A percentile compares a stretch with the other conserved stretches of the same genome.
Conservation (phyloP, 148 eudicot species). For the Rhododendron henanense region DNA sequence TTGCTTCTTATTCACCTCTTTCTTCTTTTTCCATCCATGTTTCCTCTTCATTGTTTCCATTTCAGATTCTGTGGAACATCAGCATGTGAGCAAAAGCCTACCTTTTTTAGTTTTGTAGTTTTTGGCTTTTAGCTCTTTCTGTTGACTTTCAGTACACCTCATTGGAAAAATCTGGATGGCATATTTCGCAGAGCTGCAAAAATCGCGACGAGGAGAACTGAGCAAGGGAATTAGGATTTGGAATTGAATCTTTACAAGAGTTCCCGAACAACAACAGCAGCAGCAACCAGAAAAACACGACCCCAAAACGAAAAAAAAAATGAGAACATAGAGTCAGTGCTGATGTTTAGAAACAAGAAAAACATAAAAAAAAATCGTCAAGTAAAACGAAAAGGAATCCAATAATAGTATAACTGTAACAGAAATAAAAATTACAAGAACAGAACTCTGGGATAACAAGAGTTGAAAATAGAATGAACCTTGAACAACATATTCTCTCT, state of each 20-base stretch:
- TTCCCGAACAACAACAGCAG: not conserved
- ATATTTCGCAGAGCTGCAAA: not conserved
- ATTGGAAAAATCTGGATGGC: not conserved
- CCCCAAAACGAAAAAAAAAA: not conserved
- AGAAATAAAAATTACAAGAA: not conserved
- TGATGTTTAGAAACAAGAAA: constrained; percentile 8
- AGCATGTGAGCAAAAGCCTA: not conserved
- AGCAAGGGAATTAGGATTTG: not conserved
- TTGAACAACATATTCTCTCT: constrained; percentile 1
- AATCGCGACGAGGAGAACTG: not conserved
- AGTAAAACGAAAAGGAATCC: constrained; percentile 26
- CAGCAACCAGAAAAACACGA: not conserved
- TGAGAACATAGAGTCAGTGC: not conserved
- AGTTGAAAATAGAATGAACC: constrained; percentile 7
- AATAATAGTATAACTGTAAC: constrained; percentile 9
- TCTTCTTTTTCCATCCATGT: constrained; percentile 1
- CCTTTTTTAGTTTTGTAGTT: not conserved
- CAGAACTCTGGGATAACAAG: not conserved
- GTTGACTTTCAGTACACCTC: not conserved
- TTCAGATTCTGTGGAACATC: not conserved
- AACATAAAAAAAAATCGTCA: not conserved
- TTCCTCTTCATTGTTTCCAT: not conserved
- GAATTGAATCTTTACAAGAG: constrained; percentile 1
- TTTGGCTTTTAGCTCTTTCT: not conserved
- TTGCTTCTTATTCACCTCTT: not conserved